Percentiles rank a stretch among this genome's conserved stretches.
phyloP scores from a whole-genome alignment of 164 flowering plant species.

The Macadamia integrifolia region DNA sequence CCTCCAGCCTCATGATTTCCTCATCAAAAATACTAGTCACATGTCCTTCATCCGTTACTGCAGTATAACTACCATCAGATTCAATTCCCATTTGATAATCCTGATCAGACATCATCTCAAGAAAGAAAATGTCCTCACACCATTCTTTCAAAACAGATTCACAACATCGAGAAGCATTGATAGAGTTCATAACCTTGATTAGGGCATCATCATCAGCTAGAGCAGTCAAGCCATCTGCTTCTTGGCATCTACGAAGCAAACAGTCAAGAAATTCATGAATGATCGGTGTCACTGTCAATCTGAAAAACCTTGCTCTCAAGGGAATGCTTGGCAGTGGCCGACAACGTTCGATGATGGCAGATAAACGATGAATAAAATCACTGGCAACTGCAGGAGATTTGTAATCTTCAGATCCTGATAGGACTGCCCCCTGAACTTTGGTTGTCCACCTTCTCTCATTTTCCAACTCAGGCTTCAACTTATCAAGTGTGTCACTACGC shows the following conservation, averaged over 20 bases:
- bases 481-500: conserved; percentile 47
- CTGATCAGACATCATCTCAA: conserved; percentile 57
- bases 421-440: conserved; percentile 35
- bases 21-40: conserved; percentile 42
- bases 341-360: conserved; percentile 70
- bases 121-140: conserved; percentile 78
- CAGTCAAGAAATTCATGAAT: conserved; percentile 54
- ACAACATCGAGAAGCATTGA: conserved; percentile 64
- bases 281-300: conserved; percentile 52
- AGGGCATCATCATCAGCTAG: conserved; percentile 70
- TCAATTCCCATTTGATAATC: conserved; percentile 2
- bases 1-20: conserved; percentile 55
- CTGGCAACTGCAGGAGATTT: conserved; percentile 62
- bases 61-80: conserved; percentile 3
- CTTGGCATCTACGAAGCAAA: conserved; percentile 75
- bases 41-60: conserved; percentile 16
- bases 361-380: conserved; percentile 37
- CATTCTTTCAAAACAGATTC: conserved; percentile 72
- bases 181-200: conserved; percentile 56
- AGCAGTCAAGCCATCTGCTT: conserved; percentile 96
- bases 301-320: conserved; percentile 63
- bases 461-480: conserved; percentile 57
- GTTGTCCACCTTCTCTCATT: conserved; percentile 69
- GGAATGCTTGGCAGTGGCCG: conserved; percentile 54
- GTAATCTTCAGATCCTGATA: conserved; percentile 48